A percentile compares a stretch with the other conserved stretches of the same genome.
These are phyloP conservation scores for Aspergillus glaucus DNA, from an alignment of 2,329 filamentous ascomycete species.

Conservation along the genomic window DNA sequence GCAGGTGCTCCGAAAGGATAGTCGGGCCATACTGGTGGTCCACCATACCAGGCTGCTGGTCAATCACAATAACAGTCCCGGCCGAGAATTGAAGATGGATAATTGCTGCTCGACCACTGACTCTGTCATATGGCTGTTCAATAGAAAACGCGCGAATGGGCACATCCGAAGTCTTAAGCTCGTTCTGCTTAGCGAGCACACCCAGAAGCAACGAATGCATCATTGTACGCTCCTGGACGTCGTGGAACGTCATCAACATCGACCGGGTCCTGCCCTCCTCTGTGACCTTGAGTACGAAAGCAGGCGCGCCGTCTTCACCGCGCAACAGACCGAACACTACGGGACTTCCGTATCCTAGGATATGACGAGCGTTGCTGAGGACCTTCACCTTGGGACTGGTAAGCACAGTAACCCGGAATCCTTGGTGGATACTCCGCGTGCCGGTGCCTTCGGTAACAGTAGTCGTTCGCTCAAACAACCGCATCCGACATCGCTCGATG, in stretches of 20 bases:
- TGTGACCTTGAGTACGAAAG: slow-evolving; percentile 64
- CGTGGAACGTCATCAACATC: slow-evolving; percentile 71
- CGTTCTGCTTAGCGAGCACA: slow-evolving; percentile 60
- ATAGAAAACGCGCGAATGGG: slow-evolving; percentile 61
- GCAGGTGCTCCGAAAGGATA: slow-evolving; percentile 68
- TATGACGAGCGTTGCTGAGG: slow-evolving; percentile 68
- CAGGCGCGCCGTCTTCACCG: slow-evolving; percentile 63
- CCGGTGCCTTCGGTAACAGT: slow-evolving; percentile 67
- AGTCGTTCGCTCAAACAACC: slow-evolving; percentile 65
- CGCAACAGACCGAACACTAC: slow-evolving; percentile 73
- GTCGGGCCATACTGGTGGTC: slow-evolving; percentile 58
- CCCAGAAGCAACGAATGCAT: slow-evolving; percentile 70
- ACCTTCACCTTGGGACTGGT: slow-evolving; percentile 73
- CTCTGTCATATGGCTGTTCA: slow-evolving; percentile 39
- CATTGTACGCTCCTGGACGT: slow-evolving; percentile 62
- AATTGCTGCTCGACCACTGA: slow-evolving; percentile 20
- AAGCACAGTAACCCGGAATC: slow-evolving; percentile 70
- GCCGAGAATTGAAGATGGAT: slow-evolving; percentile 33
- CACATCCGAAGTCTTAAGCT: slow-evolving; percentile 65
- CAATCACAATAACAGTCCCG: slow-evolving; percentile 54
- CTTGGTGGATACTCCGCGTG: slow-evolving; percentile 65
- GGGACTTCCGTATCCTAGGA: slow-evolving; percentile 58
- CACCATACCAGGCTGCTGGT: slow-evolving; percentile 54
- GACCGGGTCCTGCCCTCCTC: slow-evolving; percentile 60
- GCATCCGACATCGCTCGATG: slow-evolving; percentile 63